Conservation (phyloP, 202 grass and related monocot genomes). For the Setaria viridis region DNA sequence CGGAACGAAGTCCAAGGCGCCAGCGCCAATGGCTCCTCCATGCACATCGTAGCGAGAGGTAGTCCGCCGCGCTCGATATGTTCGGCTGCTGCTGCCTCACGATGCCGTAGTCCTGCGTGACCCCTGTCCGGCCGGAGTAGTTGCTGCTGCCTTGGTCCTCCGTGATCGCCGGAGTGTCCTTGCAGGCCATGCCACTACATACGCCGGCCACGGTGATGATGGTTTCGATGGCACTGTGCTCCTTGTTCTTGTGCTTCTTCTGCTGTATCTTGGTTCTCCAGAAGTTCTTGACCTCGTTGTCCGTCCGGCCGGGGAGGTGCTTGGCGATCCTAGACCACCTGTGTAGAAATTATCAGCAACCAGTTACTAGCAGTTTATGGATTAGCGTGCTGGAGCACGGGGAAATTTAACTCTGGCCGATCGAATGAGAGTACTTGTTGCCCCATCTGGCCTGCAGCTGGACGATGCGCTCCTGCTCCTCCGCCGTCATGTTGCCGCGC, state of each 20-base stretch:
- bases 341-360: background rate
- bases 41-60: background rate
- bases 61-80: background rate
- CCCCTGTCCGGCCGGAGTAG: background rate
- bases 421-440: constrained; percentile 37
- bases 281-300: constrained; percentile 76
- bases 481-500: constrained; percentile 56
- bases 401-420: too few species aligned
- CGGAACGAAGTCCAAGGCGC: background rate
- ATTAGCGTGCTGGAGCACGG: too few species aligned
- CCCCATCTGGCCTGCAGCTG: constrained; percentile 63
- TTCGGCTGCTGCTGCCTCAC: background rate
- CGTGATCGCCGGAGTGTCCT: background rate
- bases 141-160: constrained; percentile 21
- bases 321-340: constrained; percentile 75
- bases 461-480: constrained; percentile 60
- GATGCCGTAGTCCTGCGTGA: constrained; percentile 14
- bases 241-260: constrained; percentile 4
- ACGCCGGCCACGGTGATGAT: background rate
- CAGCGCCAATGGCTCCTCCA: background rate
- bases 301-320: constrained; percentile 66
- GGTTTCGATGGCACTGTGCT: background rate
- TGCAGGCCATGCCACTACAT: background rate
- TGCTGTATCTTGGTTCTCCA: constrained; percentile 62
- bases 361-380: background rate